Evolutionary conservation across 345 rosid species (phyloP), one percentile per base, ranked within the genome.

Genomic region (Limnanthes douglasii): DNA sequence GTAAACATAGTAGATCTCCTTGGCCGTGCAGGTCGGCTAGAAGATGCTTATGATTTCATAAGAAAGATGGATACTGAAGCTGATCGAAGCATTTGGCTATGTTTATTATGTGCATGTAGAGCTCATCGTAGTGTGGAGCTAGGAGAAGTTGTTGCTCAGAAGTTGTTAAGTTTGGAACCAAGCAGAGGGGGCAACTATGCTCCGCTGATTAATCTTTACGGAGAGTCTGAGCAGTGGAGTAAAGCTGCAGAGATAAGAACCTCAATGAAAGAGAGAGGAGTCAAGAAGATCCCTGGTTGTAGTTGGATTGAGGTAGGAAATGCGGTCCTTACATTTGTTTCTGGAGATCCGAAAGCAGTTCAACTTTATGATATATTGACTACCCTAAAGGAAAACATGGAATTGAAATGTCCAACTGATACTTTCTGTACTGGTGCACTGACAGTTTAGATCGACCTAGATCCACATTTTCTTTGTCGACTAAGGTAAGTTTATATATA

Each of bases 251-350:
- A 64, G 16, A 26, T 78, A 41, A 35, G 70, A 48, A 42, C 60
- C 8, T 57, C 46, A 19, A 75, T 75, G 84, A 84, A 67, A 57
- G 78, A 70, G 34, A 66, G 51, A 42, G 69, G 74, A 28, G 46
- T 73, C 66, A 73, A 76, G 56, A 84, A 78, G 60, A 66, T 23
- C 32, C 86, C 86, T 15, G 95, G 95, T 29, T 66, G 78, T 41
- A 84, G 86, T 50, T 75, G 86, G 95, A 78, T 83, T 48, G 86
- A 70, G 50, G 39, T 57, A 25, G 53, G 56, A 39, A 51, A 72
- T 31, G 50, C 13, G 3, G 54, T 57, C 17, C 63, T 53, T 51
- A 59, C 62, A 51, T 84, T 84, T 66, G 60, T 45, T 49, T 73
- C 84, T 1, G 78, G 86, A 38, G 70, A 60, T 26, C 26, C 31